Conservation (phyloP, 176 grass and related monocot species). For the Cymbopogon citratus region DNA sequence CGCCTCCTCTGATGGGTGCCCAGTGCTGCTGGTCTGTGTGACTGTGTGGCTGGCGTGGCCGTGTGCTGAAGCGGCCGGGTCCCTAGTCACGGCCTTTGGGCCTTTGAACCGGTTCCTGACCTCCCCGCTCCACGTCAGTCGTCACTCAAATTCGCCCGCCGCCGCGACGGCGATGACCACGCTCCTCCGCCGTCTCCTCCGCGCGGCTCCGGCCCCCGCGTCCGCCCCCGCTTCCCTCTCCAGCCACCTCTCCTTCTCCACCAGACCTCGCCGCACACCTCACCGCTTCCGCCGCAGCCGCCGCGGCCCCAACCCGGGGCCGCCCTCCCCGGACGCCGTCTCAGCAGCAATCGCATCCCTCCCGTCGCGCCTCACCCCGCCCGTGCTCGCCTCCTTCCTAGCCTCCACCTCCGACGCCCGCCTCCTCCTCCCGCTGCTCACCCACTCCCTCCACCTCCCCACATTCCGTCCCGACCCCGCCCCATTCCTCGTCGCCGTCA, state of each 20-base stretch:
- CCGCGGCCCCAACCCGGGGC: not conserved
- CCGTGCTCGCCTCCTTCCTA: conserved; percentile 48
- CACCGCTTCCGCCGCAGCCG: conserved; percentile 42
- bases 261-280: conserved; percentile 26
- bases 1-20: not conserved
- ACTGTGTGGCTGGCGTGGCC: too few relatives aligned
- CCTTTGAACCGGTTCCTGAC: not conserved
- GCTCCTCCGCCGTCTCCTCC: conserved; percentile 26
- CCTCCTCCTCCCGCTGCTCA: conserved; percentile 56
- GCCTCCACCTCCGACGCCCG: conserved; percentile 40
- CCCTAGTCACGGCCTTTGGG: too few relatives aligned
- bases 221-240: not conserved
- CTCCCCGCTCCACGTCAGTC: not conserved
- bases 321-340: conserved; percentile 19
- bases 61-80: too few relatives aligned
- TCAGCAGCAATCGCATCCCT: conserved; percentile 55
- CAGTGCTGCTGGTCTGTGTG: not conserved
- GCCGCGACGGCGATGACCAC: conserved; percentile 25
- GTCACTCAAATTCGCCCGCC: conserved; percentile 15
- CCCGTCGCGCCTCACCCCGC: conserved; percentile 54
- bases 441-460: conserved; percentile 44
- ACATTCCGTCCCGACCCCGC: conserved; percentile 35
- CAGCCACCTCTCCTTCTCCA: conserved; percentile 22
- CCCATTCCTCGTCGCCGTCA: conserved; percentile 61
- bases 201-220: not conserved